A percentile compares a stretch with the other conserved stretches of the same genome.
Conservation (phyloP, 2,329 filamentous ascomycete genomes). For the Colletotrichum ledebouriae region DNA sequence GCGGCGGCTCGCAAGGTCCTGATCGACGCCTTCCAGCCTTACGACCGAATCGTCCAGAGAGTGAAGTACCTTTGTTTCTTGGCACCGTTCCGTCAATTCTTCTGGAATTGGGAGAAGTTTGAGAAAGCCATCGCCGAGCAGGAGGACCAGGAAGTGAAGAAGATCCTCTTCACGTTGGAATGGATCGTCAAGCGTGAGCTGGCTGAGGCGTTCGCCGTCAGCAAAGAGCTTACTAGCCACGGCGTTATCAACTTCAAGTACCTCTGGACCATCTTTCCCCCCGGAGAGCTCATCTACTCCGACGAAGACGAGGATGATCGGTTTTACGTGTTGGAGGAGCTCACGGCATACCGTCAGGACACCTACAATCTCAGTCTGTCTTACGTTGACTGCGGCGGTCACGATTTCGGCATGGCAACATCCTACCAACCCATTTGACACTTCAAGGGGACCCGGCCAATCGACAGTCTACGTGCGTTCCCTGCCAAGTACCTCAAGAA, state of each 20-base stretch:
- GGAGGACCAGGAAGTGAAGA: slow-evolving; percentile 37
- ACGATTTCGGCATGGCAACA: slow-evolving; percentile 57
- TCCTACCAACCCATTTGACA: slow-evolving; percentile 52
- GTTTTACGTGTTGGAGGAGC: slow-evolving; percentile 50
- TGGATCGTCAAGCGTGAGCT: slow-evolving; percentile 64
- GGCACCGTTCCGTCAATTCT: slow-evolving; percentile 45
- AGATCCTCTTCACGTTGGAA: slow-evolving; percentile 41
- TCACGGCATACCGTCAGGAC: slow-evolving; percentile 50
- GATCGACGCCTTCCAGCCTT: slow-evolving; percentile 43
- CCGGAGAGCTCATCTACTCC: slow-evolving; percentile 57
- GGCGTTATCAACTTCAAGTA: slow-evolving; percentile 66
- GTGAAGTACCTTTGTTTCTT: slow-evolving; percentile 42
- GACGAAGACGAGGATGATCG: slow-evolving; percentile 55
- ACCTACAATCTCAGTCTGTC: slow-evolving; percentile 55
- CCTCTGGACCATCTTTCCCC: slow-evolving; percentile 65
- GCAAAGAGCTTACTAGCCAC: slow-evolving; percentile 64
- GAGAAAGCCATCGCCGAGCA: slow-evolving; percentile 43
- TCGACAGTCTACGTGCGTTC: slow-evolving; percentile 57
- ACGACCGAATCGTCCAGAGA: slow-evolving; percentile 38
- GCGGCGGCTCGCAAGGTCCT: slow-evolving; percentile 43
- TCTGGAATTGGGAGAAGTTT: slow-evolving; percentile 45
- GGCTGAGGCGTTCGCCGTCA: slow-evolving; percentile 62
- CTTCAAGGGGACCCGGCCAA: slow-evolving; percentile 59
- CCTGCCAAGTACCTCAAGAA: slow-evolving; percentile 60
- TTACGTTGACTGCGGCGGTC: slow-evolving; percentile 62